Percentiles rank a stretch among this genome's conserved stretches.
These are phyloP conservation scores for Plasmodium knowlesi DNA, from an alignment of 169 alveolate species.

Conservation along the genomic window DNA sequence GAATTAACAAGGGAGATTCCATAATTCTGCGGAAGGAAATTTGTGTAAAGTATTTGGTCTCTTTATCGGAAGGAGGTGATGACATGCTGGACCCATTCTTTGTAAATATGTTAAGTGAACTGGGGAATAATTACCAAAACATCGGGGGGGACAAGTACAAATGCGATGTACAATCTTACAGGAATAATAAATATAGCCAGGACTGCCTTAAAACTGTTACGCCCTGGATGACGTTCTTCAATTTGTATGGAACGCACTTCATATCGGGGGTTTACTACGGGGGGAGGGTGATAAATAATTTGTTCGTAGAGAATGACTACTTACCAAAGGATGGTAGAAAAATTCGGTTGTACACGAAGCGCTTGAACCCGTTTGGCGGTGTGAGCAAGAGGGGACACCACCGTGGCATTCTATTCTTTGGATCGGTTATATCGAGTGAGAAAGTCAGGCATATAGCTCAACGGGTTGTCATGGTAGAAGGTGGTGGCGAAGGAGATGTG, in stretches of 20 bases:
- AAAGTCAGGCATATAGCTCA: conserved; percentile 31
- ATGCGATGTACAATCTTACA: conserved; percentile 81
- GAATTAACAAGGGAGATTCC: conserved; percentile 76
- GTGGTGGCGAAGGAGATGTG: conserved; percentile 18
- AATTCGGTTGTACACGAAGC: conserved; percentile 18
- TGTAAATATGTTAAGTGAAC: conserved; percentile 74
- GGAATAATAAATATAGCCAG: conserved; percentile 74
- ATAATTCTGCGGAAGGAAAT: conserved; percentile 82
- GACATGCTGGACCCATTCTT: conserved; percentile 77
- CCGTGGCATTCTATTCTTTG: conserved; percentile 22
- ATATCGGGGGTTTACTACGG: conserved; percentile 86
- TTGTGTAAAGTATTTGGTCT: conserved; percentile 86
- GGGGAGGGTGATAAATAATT: conserved; percentile 86
- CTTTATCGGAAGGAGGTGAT: conserved; percentile 65
- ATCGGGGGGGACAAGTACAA: conserved; percentile 34
- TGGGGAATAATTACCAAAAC: conserved; percentile 81
- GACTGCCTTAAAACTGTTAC: conserved; percentile 79
- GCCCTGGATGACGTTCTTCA: conserved; percentile 87
- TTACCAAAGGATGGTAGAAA: not conserved
- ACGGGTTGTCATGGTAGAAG: conserved; percentile 21
- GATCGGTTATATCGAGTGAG: conserved; percentile 42
- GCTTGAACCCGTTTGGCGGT: conserved; percentile 37
- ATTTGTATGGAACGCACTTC: conserved; percentile 88
- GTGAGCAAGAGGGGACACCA: not conserved
- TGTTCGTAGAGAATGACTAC: conserved; percentile 76